Conservation (phyloP, 257 asterid genomes). For the Petunia secreta region DNA sequence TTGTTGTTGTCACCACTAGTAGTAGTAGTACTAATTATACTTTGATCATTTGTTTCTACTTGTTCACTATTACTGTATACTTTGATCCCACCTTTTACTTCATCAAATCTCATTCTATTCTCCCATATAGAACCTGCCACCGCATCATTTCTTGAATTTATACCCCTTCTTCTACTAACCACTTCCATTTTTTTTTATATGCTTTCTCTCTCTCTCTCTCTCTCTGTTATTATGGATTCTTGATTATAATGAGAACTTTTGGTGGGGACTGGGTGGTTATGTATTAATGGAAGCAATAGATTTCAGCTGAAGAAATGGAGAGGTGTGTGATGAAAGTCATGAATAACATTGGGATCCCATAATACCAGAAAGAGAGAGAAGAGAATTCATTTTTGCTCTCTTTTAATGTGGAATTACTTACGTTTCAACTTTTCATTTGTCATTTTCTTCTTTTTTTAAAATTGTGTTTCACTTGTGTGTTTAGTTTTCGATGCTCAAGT, state of each 20-base stretch:
- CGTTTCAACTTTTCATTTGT: neutral
- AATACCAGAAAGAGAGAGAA: conserved; percentile 12
- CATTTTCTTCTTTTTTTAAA: neutral
- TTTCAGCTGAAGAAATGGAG: conserved; percentile 55
- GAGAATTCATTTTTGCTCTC: conserved; percentile 17
- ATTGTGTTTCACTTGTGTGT: no score
- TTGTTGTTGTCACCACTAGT: neutral
- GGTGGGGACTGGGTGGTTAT: conserved; percentile 31
- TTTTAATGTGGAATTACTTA: neutral
- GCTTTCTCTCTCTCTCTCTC: conserved; percentile 31
- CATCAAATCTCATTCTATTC: conserved; percentile 74
- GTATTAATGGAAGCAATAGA: conserved; percentile 32
- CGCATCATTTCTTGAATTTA: conserved; percentile 52
- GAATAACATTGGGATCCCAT: conserved; percentile 50
- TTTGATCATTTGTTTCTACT: conserved; percentile 26
- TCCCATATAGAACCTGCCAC: conserved; percentile 89
- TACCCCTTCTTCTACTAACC: conserved; percentile 49
- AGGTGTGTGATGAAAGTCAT: conserved; percentile 41
- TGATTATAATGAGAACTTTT: conserved; percentile 26
- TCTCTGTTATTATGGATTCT: conserved; percentile 19
- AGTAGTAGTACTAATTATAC: conserved; percentile 7
- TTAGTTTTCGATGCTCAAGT: no score
- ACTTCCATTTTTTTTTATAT: conserved; percentile 45
- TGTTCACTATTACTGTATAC: conserved; percentile 49
- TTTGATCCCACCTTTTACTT: conserved; percentile 72